phyloP scores from a whole-genome alignment of 768 basidiomycete species.

The Mrakia frigida region DNA sequence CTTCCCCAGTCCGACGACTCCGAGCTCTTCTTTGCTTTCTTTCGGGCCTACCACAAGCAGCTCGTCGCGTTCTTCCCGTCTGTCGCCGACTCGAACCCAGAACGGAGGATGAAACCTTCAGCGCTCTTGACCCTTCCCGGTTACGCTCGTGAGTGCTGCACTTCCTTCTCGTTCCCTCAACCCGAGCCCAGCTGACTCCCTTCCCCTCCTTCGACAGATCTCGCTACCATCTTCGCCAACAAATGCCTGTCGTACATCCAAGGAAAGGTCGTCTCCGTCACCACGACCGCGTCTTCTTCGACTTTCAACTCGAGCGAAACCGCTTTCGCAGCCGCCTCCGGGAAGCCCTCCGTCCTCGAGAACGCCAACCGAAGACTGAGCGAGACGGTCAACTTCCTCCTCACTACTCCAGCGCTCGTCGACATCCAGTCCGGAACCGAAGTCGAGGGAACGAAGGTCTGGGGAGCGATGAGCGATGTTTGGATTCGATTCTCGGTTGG shows the following conservation, averaged over 20 bases:
- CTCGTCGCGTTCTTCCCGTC: conserved; percentile 43
- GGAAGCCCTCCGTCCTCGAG: conserved; percentile 49
- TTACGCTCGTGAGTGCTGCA: conserved; percentile 40
- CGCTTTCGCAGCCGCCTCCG: conserved; percentile 44
- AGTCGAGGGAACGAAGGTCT: conserved; percentile 41
- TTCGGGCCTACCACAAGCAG: conserved; percentile 49
- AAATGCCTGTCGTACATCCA: conserved; percentile 49
- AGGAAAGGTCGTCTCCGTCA: conserved; percentile 49
- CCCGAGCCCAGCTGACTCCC: background rate
- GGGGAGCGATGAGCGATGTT: conserved; percentile 45
- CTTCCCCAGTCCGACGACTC: conserved; percentile 45
- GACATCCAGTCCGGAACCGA: conserved; percentile 30
- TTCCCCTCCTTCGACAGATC: conserved; percentile 31
- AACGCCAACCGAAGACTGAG: conserved; percentile 48
- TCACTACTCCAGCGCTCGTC: conserved; percentile 40
- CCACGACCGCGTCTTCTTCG: conserved; percentile 43
- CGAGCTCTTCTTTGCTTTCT: conserved; percentile 50
- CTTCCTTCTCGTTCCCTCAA: background rate
- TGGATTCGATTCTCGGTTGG: conserved; percentile 46
- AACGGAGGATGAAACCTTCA: conserved; percentile 25
- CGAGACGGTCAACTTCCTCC: conserved; percentile 45
- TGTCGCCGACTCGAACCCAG: conserved; percentile 23
- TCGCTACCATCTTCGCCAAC: conserved; percentile 47
- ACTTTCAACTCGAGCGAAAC: conserved; percentile 47
- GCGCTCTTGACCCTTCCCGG: conserved; percentile 46